Evolutionary conservation across 106 monocot genomes (phyloP).

Genomic region (Dendrobium nobile): DNA sequence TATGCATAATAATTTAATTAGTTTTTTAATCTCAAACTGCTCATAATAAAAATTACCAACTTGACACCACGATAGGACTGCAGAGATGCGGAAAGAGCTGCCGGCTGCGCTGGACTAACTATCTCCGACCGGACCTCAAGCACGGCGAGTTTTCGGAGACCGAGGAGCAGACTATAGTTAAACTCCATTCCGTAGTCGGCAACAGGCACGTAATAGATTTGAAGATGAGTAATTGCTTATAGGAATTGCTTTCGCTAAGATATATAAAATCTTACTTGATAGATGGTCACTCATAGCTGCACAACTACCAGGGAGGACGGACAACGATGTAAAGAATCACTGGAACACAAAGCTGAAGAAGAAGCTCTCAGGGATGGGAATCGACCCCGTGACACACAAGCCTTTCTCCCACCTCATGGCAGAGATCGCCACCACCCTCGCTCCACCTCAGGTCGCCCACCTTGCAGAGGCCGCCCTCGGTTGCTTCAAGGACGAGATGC

Average conservation of each 20-base stretch:
- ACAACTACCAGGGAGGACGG: slow-evolving; percentile 83
- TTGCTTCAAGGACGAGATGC: slow-evolving; percentile 99
- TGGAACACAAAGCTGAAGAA: slow-evolving; percentile 99
- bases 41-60: not conserved
- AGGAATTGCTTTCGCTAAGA: too few species aligned
- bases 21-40: not conserved
- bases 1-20: slow-evolving; percentile 11
- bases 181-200: slow-evolving; percentile 85
- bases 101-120: slow-evolving; percentile 96
- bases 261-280: too few species aligned
- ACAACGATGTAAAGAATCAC: slow-evolving; percentile 98
- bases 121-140: slow-evolving; percentile 93
- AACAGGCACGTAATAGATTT: slow-evolving; percentile 38
- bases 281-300: slow-evolving; percentile 93
- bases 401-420: slow-evolving; percentile 97
- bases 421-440: slow-evolving; percentile 86
- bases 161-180: slow-evolving; percentile 90
- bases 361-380: slow-evolving; percentile 91
- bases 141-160: slow-evolving; percentile 80
- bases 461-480: slow-evolving; percentile 96
- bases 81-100: slow-evolving; percentile 98
- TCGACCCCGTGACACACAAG: slow-evolving; percentile 96
- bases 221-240: too few species aligned
- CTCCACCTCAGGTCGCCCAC: slow-evolving; percentile 83
- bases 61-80: slow-evolving; percentile 31